Evolutionary conservation across 1,284 basidiomycete genomes (phyloP).

Genomic region (Austropuccinia psidii): DNA sequence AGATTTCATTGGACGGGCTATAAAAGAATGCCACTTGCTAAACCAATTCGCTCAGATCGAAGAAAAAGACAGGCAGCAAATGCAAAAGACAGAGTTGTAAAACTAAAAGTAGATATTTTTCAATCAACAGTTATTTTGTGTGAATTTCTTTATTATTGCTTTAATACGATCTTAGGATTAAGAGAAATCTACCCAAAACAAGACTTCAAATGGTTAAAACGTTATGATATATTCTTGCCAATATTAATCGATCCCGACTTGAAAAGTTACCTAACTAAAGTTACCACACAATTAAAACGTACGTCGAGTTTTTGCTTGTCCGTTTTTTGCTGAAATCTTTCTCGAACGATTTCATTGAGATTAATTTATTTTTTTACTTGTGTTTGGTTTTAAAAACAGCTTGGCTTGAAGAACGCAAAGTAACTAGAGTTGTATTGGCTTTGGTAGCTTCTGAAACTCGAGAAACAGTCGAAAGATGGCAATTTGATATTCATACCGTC

Average conservation of each 20-base stretch:
- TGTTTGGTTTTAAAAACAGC: background rate
- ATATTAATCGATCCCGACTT: slow-evolving; percentile 30
- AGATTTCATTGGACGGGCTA: too few relatives aligned
- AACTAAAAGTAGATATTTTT: slow-evolving; percentile 24
- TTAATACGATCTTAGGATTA: slow-evolving; percentile 26
- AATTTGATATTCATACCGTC: slow-evolving; percentile 81
- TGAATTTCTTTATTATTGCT: slow-evolving; percentile 35
- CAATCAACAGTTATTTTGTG: slow-evolving; percentile 34
- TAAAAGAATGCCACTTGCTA: slow-evolving; percentile 36
- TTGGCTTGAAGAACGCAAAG: slow-evolving; percentile 26
- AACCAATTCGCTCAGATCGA: slow-evolving; percentile 21
- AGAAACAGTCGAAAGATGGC: slow-evolving; percentile 90
- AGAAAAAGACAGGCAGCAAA: slow-evolving; percentile 1
- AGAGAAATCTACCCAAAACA: slow-evolving; percentile 22
- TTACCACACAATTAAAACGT: slow-evolving; percentile 35
- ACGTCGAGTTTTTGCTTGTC: background rate
- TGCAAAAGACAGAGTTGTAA: slow-evolving; percentile 13
- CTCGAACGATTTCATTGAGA: background rate
- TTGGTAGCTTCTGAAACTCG: slow-evolving; percentile 92
- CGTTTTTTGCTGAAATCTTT: background rate
- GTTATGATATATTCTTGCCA: slow-evolving; percentile 32
- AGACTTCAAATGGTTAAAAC: slow-evolving; percentile 32
- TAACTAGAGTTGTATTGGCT: slow-evolving; percentile 65
- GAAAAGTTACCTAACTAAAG: slow-evolving; percentile 22
- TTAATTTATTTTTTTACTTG: background rate